Percentiles rank a stretch among this genome's conserved stretches.
Evolutionary conservation across 169 alveolate genomes (phyloP).

Genomic region (Babesia bigemina): DNA sequence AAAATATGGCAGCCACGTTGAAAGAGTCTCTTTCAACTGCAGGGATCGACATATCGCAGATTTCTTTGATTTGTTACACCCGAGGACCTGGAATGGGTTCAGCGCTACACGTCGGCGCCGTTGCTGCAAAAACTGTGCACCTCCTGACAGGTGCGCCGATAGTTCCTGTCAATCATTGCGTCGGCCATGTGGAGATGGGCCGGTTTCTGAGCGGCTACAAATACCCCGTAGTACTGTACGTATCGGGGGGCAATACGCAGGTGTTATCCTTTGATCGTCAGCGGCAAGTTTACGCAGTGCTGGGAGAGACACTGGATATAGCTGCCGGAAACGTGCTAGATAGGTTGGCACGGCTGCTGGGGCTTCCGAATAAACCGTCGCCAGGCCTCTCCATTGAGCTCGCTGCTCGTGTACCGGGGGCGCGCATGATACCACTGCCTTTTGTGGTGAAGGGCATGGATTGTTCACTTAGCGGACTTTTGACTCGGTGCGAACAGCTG

Average conservation of each 20-base stretch:
- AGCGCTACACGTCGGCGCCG: slow-evolving; percentile 96
- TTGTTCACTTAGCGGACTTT: slow-evolving; percentile 91
- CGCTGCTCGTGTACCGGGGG: slow-evolving; percentile 84
- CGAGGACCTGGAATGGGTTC: slow-evolving; percentile 99
- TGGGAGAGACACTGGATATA: slow-evolving; percentile 98
- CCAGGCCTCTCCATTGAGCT: slow-evolving; percentile 98
- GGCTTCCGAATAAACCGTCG: slow-evolving; percentile 96
- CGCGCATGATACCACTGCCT: slow-evolving; percentile 90
- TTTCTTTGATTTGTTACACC: slow-evolving; percentile 91
- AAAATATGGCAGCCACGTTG: slow-evolving; percentile 86
- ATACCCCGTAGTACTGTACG: slow-evolving; percentile 96
- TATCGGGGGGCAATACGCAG: slow-evolving; percentile 98
- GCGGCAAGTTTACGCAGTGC: slow-evolving; percentile 89
- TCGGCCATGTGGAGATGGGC: slow-evolving; percentile 99
- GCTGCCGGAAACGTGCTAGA: slow-evolving; percentile 99
- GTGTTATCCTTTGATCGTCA: slow-evolving; percentile 87
- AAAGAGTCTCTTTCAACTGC: slow-evolving; percentile 88
- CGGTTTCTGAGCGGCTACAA: slow-evolving; percentile 90
- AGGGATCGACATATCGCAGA: slow-evolving; percentile 81
- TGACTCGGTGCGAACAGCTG: slow-evolving; percentile 65
- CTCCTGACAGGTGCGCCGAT: slow-evolving; percentile 91
- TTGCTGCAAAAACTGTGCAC: slow-evolving; percentile 92
- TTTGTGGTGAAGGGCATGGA: slow-evolving; percentile 98
- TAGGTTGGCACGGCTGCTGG: slow-evolving; percentile 94
- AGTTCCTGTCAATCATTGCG: slow-evolving; percentile 98